Evolutionary conservation across 1,284 basidiomycete species (phyloP).

Genomic region (Anthracocystis panici-leucophaei): DNA sequence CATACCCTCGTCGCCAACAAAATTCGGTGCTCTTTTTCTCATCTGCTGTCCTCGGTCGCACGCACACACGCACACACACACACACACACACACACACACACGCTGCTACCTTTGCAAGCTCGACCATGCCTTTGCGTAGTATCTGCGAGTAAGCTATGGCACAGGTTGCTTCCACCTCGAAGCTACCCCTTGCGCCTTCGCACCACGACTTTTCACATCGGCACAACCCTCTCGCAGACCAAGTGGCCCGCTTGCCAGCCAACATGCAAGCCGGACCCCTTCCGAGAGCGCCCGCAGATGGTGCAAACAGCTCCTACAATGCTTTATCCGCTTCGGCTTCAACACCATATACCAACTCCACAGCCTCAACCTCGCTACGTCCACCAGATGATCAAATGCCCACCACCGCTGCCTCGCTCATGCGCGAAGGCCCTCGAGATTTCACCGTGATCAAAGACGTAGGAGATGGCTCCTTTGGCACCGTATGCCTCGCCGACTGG

Average conservation of each 20-base stretch:
- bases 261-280: slow-evolving; percentile 17
- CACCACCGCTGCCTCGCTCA: slow-evolving; percentile 62
- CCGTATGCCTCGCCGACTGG: slow-evolving; percentile 99
- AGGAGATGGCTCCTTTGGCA: slow-evolving; percentile 76
- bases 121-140: slow-evolving; percentile 34
- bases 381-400: slow-evolving; percentile 45
- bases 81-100: neutral
- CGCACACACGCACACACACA: neutral
- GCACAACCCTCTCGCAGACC: slow-evolving; percentile 12
- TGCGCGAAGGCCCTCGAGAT: slow-evolving; percentile 62
- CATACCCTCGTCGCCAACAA: neutral
- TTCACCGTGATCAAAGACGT: slow-evolving; percentile 66
- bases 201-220: slow-evolving; percentile 28
- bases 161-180: slow-evolving; percentile 42
- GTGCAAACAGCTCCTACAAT: slow-evolving; percentile 5
- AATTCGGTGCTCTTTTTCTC: neutral
- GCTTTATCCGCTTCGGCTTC: slow-evolving; percentile 13
- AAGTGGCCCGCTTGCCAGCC: slow-evolving; percentile 21
- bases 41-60: slow-evolving; percentile 2
- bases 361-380: slow-evolving; percentile 10
- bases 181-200: slow-evolving; percentile 24
- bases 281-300: slow-evolving; percentile 14
- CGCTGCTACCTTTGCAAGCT: slow-evolving; percentile 1
- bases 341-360: neutral
- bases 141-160: slow-evolving; percentile 38